Conservation (phyloP, 2,329 filamentous ascomycete genomes). For the Phoma herbarum region DNA sequence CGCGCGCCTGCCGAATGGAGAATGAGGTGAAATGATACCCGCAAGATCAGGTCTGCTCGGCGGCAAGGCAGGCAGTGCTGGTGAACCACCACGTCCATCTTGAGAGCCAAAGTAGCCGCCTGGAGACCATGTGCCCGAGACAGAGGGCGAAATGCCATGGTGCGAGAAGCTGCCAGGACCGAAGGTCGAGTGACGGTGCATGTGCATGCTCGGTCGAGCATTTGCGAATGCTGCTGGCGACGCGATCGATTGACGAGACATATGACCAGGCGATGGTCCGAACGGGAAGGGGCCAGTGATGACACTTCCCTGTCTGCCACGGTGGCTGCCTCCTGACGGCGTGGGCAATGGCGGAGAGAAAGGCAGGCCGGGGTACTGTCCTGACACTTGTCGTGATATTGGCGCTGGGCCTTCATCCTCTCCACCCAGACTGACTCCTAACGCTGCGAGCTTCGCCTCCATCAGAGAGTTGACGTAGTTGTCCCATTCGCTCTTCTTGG, state of each 20-base stretch:
- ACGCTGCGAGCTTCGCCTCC: conserved; percentile 89
- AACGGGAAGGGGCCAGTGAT: conserved; percentile 68
- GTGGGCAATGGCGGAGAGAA: conserved; percentile 86
- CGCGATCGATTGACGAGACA: conserved; percentile 68
- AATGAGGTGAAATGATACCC: conserved; percentile 59
- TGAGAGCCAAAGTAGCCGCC: conserved; percentile 50
- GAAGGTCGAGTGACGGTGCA: conserved; percentile 76
- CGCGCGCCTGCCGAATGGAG: conserved; percentile 66
- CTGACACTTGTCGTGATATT: conserved; percentile 76
- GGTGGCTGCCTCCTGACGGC: conserved; percentile 78
- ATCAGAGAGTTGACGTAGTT: conserved; percentile 82
- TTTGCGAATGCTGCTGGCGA: conserved; percentile 75
- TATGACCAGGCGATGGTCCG: conserved; percentile 63
- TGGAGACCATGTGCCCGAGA: conserved; percentile 55
- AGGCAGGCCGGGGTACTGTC: conserved; percentile 75
- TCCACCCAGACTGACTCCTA: conserved; percentile 83
- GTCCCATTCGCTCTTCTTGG: conserved; percentile 77
- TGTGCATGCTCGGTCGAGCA: conserved; percentile 63
- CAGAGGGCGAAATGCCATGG: conserved; percentile 66
- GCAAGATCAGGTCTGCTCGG: conserved; percentile 50
- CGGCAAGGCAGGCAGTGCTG: conserved; percentile 49
- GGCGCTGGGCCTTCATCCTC: conserved; percentile 69
- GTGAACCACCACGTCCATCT: conserved; percentile 55
- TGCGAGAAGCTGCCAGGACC: conserved; percentile 74
- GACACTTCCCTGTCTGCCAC: conserved; percentile 63